These are phyloP conservation scores for Phialocephala subalpina DNA, from an alignment of 2,329 filamentous ascomycete genomes.

Conservation along the genomic window DNA sequence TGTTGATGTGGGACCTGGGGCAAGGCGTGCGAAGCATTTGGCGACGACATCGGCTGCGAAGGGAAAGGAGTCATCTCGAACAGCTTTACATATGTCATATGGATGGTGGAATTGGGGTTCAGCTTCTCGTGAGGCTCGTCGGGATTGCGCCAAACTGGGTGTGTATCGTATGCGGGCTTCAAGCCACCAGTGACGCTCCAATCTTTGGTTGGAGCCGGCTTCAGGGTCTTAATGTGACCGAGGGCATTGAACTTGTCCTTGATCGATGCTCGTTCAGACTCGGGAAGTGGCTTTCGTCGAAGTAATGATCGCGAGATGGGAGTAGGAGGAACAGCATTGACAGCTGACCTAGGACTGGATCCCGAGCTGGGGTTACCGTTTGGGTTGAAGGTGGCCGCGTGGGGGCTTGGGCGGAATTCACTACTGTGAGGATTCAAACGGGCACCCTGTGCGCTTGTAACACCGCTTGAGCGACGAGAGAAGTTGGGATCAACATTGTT, in stretches of 20 bases:
- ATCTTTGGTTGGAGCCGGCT: constrained; percentile 63
- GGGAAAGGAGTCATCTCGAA: constrained; percentile 75
- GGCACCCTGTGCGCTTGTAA: constrained; percentile 56
- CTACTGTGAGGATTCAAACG: constrained; percentile 71
- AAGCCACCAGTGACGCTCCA: constrained; percentile 84
- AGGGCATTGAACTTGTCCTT: constrained; percentile 69
- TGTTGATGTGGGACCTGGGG: constrained; percentile 83
- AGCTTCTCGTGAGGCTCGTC: constrained; percentile 68
- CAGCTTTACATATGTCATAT: constrained; percentile 75
- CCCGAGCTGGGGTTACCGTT: constrained; percentile 65
- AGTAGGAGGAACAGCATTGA: constrained; percentile 45
- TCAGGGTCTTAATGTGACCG: constrained; percentile 60
- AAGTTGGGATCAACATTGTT: constrained; percentile 61
- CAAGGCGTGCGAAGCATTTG: constrained; percentile 72
- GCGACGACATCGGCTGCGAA: constrained; percentile 67
- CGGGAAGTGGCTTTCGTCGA: constrained; percentile 74
- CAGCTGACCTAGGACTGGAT: constrained; percentile 74
- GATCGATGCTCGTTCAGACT: constrained; percentile 60
- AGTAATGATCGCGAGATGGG: constrained; percentile 61
- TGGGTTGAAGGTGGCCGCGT: constrained; percentile 83
- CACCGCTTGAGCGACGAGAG: constrained; percentile 60
- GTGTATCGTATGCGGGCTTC: constrained; percentile 83
- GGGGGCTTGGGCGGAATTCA: constrained; percentile 88
- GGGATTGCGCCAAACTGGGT: constrained; percentile 78
- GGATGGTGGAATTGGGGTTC: constrained; percentile 68